These are phyloP conservation scores for Pythium phragmitis DNA, from an alignment of 352 stramenopile genomes.

Conservation along the genomic window DNA sequence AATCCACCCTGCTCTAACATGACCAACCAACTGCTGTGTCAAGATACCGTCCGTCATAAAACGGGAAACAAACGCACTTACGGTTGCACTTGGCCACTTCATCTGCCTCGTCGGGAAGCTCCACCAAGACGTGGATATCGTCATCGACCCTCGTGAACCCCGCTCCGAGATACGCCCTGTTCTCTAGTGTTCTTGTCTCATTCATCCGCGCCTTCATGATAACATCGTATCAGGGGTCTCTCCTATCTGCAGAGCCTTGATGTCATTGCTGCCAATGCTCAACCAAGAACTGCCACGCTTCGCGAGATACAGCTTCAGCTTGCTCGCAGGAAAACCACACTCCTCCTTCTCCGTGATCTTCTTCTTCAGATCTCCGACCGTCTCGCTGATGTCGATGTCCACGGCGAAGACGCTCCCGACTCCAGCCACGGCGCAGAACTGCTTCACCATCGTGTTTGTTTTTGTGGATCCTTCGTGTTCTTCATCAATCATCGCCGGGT, in stretches of 20 bases:
- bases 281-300: constrained; percentile 8
- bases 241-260: constrained; percentile 16
- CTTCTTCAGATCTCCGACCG: not conserved
- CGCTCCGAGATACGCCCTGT: constrained; percentile 6
- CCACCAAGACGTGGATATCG: not conserved
- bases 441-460: too few relatives aligned
- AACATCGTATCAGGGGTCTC: constrained; percentile 11
- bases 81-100: constrained; percentile 9
- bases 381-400: too few relatives aligned
- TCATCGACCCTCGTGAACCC: not conserved
- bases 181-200: constrained; percentile 9
- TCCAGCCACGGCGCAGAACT: too few relatives aligned
- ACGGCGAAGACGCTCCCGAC: too few relatives aligned
- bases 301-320: constrained; percentile 18
- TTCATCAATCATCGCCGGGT: too few relatives aligned
- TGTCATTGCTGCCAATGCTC: constrained; percentile 6
- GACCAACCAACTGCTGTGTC: constrained; percentile 4
- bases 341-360: constrained; percentile 4
- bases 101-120: not conserved
- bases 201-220: constrained; percentile 10
- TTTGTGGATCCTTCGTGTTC: too few relatives aligned
- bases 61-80: constrained; percentile 6
- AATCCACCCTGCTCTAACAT: constrained; percentile 16
- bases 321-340: not conserved
- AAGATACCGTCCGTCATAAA: not conserved